Conservation (phyloP, 306 rosid genomes). For the Dryas octopetala region DNA sequence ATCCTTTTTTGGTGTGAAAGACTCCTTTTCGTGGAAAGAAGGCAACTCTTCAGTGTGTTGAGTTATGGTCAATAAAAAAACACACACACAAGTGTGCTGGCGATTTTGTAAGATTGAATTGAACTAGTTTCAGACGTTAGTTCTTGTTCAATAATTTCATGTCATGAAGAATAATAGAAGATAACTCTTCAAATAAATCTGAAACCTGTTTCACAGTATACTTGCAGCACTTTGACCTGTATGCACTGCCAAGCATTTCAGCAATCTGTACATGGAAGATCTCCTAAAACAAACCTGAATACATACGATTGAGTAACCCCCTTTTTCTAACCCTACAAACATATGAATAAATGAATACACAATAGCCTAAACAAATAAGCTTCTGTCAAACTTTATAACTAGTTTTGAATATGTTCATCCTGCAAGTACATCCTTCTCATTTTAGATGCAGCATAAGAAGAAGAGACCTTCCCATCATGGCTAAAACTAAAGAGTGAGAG, state of each 20-base stretch:
- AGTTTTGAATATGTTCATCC: conserved; percentile 12
- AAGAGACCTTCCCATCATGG: conserved; percentile 1
- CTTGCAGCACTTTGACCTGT: neutral
- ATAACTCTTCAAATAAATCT: neutral
- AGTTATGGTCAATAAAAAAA: too few relatives aligned
- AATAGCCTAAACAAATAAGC: neutral
- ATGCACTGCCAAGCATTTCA: neutral
- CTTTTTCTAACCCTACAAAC: conserved; percentile 8
- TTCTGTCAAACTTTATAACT: neutral
- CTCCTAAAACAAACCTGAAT: conserved; percentile 4
- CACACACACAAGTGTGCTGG: too few relatives aligned
- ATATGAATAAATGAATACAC: conserved; percentile 11
- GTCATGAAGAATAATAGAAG: too few relatives aligned
- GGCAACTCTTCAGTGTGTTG: too few relatives aligned
- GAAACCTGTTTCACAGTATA: neutral
- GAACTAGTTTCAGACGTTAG: too few relatives aligned
- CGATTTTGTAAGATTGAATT: too few relatives aligned
- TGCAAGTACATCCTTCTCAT: neutral
- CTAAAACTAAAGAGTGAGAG: neutral
- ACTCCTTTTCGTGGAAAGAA: too few relatives aligned
- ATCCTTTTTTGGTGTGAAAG: too few relatives aligned
- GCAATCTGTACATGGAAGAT: conserved; percentile 10
- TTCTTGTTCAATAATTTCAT: too few relatives aligned
- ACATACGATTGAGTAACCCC: neutral
- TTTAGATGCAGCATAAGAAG: neutral